phyloP scores from a whole-genome alignment of 192 early-diverging fungal species.

The Obelidium mucronatum region DNA sequence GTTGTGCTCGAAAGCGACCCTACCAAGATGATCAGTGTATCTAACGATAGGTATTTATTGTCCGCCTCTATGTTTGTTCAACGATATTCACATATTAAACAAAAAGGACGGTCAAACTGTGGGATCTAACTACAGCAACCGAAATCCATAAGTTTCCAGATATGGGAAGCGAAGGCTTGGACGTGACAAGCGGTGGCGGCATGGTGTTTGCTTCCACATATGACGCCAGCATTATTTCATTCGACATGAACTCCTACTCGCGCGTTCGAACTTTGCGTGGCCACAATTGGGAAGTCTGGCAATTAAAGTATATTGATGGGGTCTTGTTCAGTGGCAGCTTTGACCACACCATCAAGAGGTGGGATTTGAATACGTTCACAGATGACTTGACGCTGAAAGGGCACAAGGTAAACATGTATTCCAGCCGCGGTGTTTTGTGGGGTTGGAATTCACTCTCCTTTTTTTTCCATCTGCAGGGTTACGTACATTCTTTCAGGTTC shows the following conservation, averaged over 20 bases:
- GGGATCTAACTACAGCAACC: constrained; percentile 58
- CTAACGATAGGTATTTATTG: constrained; percentile 44
- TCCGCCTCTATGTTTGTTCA: constrained; percentile 12
- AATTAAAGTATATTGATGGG: constrained; percentile 57
- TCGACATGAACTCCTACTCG: constrained; percentile 33
- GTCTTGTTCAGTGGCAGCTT: constrained; percentile 47
- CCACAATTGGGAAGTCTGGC: constrained; percentile 72
- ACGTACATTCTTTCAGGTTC: constrained; percentile 33
- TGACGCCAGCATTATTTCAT: constrained; percentile 65
- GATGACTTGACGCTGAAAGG: constrained; percentile 37
- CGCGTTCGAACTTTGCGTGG: constrained; percentile 55
- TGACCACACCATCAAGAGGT: constrained; percentile 51
- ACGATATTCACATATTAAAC: constrained; percentile 2
- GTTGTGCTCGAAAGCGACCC: constrained; percentile 46
- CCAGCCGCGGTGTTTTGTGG: neutral
- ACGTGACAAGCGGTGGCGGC: constrained; percentile 47
- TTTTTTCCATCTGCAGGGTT: constrained; percentile 9
- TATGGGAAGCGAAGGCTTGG: constrained; percentile 57
- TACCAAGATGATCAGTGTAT: constrained; percentile 41
- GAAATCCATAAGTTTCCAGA: constrained; percentile 54
- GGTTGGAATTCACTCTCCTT: neutral
- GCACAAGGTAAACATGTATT: constrained; percentile 37
- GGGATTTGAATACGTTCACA: constrained; percentile 44
- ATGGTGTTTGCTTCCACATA: constrained; percentile 65
- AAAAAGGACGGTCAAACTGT: constrained; percentile 40